Percentiles rank a stretch among this genome's conserved stretches.
phyloP scores from a whole-genome alignment of 192 early-diverging fungal genomes.

The Podila epicladia region DNA sequence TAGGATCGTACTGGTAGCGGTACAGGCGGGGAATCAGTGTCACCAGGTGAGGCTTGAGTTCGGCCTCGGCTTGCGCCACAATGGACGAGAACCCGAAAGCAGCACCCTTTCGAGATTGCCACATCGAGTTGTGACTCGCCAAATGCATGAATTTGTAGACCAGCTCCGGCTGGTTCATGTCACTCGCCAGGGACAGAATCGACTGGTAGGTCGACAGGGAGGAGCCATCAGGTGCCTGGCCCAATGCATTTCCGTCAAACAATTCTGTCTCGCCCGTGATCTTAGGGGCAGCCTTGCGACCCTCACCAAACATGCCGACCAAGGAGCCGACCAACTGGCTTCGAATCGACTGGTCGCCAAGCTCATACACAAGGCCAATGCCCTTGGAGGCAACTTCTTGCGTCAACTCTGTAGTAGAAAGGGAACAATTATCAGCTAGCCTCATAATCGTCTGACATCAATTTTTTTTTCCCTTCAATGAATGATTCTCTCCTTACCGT shows the following conservation, averaged over 20 bases:
- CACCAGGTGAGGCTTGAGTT: slow-evolving; percentile 82
- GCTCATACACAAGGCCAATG: slow-evolving; percentile 83
- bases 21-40: slow-evolving; percentile 87
- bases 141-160: slow-evolving; percentile 95
- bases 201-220: slow-evolving; percentile 78
- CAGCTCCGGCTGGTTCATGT: slow-evolving; percentile 93
- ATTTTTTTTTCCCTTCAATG: not conserved
- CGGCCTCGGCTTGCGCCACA: slow-evolving; percentile 78
- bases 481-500: slow-evolving; percentile 60
- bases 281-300: slow-evolving; percentile 57
- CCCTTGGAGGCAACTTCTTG: slow-evolving; percentile 92
- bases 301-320: slow-evolving; percentile 82
- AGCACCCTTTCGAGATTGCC: slow-evolving; percentile 89
- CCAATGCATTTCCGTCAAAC: slow-evolving; percentile 74
- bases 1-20: slow-evolving; percentile 92
- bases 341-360: slow-evolving; percentile 75
- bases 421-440: not conserved
- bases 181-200: slow-evolving; percentile 88
- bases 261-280: slow-evolving; percentile 75
- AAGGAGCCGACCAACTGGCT: slow-evolving; percentile 75
- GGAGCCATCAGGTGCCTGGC: slow-evolving; percentile 79
- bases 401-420: slow-evolving; percentile 65
- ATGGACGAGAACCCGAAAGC: slow-evolving; percentile 88
- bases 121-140: slow-evolving; percentile 91
- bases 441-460: not conserved